Percentiles rank a stretch among this genome's conserved stretches.
Evolutionary conservation across 2,329 filamentous ascomycete genomes (phyloP).

Genomic region (Aspergillus caelatus): DNA sequence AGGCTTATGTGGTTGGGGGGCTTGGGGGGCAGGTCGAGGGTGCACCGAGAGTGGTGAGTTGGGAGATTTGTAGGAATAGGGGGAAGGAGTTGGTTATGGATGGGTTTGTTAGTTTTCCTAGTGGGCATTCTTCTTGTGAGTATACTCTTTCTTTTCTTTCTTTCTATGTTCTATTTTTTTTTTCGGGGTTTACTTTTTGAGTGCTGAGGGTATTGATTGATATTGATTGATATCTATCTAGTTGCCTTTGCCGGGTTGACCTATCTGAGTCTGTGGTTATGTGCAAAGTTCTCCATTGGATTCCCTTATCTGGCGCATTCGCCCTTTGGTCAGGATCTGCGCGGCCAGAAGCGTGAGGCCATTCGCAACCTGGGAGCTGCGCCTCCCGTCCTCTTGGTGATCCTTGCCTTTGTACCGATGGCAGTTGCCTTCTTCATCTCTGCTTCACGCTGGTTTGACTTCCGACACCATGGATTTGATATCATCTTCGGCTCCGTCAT

Average conservation of each 20-base stretch:
- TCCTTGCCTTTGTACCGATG: slow-evolving; percentile 70
- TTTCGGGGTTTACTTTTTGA: not conserved
- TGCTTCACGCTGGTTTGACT: slow-evolving; percentile 85
- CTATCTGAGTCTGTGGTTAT: slow-evolving; percentile 85
- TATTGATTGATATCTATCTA: slow-evolving; percentile 28
- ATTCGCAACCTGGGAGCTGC: slow-evolving; percentile 75
- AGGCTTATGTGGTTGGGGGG: slow-evolving; percentile 65
- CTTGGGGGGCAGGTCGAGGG: slow-evolving; percentile 54
- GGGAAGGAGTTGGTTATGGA: slow-evolving; percentile 66
- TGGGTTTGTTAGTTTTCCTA: slow-evolving; percentile 83
- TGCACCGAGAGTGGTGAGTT: slow-evolving; percentile 71
- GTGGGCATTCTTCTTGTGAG: slow-evolving; percentile 71
- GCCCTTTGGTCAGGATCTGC: slow-evolving; percentile 27
- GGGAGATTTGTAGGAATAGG: slow-evolving; percentile 71
- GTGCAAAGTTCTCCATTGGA: slow-evolving; percentile 56
- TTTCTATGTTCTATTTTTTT: not conserved
- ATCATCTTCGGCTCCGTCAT: slow-evolving; percentile 83
- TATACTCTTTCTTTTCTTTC: slow-evolving; percentile 9
- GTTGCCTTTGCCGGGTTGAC: slow-evolving; percentile 77
- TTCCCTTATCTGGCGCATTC: slow-evolving; percentile 45
- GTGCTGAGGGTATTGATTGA: too few relatives aligned
- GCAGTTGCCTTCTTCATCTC: slow-evolving; percentile 77
- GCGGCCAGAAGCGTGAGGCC: slow-evolving; percentile 39
- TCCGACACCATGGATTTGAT: slow-evolving; percentile 89
- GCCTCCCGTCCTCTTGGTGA: slow-evolving; percentile 77